Evolutionary conservation across 2,329 filamentous ascomycete genomes (phyloP).

Genomic region (Endothia cerciana): DNA sequence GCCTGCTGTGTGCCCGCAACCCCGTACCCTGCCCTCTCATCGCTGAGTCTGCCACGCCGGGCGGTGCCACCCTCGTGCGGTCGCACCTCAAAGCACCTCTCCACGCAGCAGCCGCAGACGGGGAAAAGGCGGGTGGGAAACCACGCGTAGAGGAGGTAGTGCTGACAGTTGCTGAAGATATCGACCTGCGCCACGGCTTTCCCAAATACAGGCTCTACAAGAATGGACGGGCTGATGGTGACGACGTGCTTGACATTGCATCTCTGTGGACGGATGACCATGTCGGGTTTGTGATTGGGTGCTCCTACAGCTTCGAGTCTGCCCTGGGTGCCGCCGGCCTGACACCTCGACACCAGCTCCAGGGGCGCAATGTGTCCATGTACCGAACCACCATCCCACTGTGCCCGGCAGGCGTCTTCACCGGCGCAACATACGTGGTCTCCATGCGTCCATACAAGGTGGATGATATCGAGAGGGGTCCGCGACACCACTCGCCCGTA

Average conservation of each 20-base stretch:
- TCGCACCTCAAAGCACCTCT: slow-evolving; percentile 40
- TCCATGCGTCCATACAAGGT: slow-evolving; percentile 64
- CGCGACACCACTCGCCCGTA: slow-evolving; percentile 59
- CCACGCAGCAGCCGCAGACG: background rate
- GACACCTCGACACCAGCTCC: slow-evolving; percentile 52
- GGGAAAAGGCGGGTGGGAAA: background rate
- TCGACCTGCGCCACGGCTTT: slow-evolving; percentile 62
- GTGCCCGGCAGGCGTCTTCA: slow-evolving; percentile 62
- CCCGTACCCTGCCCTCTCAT: slow-evolving; percentile 66
- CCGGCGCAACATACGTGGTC: slow-evolving; percentile 58
- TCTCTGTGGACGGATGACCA: slow-evolving; percentile 61
- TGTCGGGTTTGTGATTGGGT: slow-evolving; percentile 66
- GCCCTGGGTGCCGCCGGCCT: slow-evolving; percentile 57
- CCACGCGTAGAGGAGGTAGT: slow-evolving; percentile 12
- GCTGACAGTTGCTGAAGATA: slow-evolving; percentile 41
- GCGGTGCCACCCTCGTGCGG: slow-evolving; percentile 38
- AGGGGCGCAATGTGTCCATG: slow-evolving; percentile 61
- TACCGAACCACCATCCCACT: slow-evolving; percentile 62
- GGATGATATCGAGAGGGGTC: slow-evolving; percentile 54
- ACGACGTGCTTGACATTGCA: slow-evolving; percentile 47
- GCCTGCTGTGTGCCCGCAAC: slow-evolving; percentile 61
- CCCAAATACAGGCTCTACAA: slow-evolving; percentile 63
- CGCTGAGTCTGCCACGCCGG: slow-evolving; percentile 52
- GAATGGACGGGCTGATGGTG: slow-evolving; percentile 46
- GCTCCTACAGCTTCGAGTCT: slow-evolving; percentile 65